Evolutionary conservation across 2,329 filamentous ascomycete species (phyloP), one percentile per base, ranked within the genome.

Genomic region (Pseudopithomyces maydicus): DNA sequence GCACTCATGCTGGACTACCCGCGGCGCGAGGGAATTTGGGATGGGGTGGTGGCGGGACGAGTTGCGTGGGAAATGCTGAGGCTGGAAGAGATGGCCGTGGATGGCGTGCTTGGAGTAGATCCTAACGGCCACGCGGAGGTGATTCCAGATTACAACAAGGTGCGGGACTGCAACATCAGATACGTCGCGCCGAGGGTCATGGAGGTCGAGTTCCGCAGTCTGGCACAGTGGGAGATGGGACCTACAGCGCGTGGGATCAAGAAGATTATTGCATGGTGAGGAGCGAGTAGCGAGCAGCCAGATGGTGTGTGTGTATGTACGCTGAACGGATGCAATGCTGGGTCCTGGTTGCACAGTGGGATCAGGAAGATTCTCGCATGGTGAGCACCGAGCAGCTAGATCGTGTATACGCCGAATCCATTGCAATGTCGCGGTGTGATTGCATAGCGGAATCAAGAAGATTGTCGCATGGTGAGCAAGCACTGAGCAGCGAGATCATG

Each of bases 11-110:
- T 71, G 3, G 57, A 63, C 17, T 66, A 68, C 47, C 70, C 72
- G 2, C 53, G 72, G 6, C 62, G 85, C 82, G 19, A 73, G 68
- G 19, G 82, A 75, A 1, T 90, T 86, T 70, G 78, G 74, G 42
- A 80, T 84, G 66, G 88, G 84, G 1, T 90, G 81, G 68, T 91
- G 84, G 88, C 85, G 85, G 74, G 71, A 0, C 56, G 63, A 20
- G 63, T 75, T 23, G 72, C 69, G 2, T 60, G 56, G 47, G 65
- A 68, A 47, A 57, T 61, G 6, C 59, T 73, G 56, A 55, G 41
- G 20, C 32, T 74, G 17, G 72, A 75, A 48, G 67, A 75, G 55
- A 59, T 59, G 38, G 64, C 60, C 19, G 46, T 61, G 14, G 53
- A 66, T 29, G 61, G 54, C 10, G 59, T 62, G 29, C 22, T 61